phyloP scores from a whole-genome alignment of 768 basidiomycete species.

The Ramaria sp. region DNA sequence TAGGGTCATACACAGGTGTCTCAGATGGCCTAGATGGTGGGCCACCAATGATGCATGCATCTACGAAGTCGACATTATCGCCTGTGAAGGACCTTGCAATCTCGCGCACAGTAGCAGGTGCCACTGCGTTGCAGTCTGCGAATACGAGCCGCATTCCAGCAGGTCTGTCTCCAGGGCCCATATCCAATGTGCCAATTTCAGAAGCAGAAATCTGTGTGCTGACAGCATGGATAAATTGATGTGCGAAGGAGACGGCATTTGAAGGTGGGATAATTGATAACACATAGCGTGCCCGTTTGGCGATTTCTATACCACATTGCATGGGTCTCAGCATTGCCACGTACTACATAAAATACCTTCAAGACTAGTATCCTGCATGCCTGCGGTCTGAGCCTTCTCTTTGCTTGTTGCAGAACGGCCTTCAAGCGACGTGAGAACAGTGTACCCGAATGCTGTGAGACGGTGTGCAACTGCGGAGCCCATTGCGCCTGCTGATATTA shows the following conservation, averaged over 20 bases:
- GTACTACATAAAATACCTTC: background rate
- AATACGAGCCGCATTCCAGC: constrained; percentile 23
- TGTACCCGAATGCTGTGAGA: constrained; percentile 36
- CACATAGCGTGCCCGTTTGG: constrained; percentile 30
- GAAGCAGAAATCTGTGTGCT: constrained; percentile 20
- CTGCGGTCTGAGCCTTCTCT: constrained; percentile 38
- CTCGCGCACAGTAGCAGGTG: constrained; percentile 35
- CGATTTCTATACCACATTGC: background rate
- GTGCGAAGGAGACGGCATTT: constrained; percentile 12
- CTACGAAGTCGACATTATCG: constrained; percentile 32
- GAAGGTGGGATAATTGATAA: constrained; percentile 51
- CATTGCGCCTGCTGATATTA: constrained; percentile 51
- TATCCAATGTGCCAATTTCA: constrained; percentile 14
- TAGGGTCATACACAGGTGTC: constrained; percentile 35
- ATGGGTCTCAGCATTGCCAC: background rate
- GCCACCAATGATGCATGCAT: constrained; percentile 47
- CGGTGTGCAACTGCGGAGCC: constrained; percentile 43
- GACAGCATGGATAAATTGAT: constrained; percentile 2
- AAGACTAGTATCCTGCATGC: constrained; percentile 30
- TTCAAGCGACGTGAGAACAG: constrained; percentile 44
- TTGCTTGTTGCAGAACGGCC: constrained; percentile 42
- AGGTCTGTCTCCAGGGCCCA: constrained; percentile 1
- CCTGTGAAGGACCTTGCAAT: constrained; percentile 37
- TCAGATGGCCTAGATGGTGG: constrained; percentile 27
- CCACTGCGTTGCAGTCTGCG: constrained; percentile 51